Evolutionary conservation across 441 rosid species (phyloP).

Genomic region (Pelargonium citronellum): DNA sequence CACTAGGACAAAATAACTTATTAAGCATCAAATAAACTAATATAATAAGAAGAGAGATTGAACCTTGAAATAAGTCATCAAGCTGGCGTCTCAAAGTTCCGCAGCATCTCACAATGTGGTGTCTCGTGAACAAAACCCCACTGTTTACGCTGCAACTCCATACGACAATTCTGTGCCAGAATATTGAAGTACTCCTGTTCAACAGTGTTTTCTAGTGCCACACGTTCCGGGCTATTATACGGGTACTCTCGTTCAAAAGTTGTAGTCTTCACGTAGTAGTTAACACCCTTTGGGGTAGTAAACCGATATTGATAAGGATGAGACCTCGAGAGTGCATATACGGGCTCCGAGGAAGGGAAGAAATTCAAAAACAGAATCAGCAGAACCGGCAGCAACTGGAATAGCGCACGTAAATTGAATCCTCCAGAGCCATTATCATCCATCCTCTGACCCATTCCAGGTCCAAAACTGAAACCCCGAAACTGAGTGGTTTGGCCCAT

Average conservation of each 20-base stretch:
- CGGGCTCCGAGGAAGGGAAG: slow-evolving; percentile 67
- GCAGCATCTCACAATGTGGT: slow-evolving; percentile 83
- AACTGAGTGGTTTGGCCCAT: slow-evolving; percentile 78
- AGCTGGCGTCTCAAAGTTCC: slow-evolving; percentile 44
- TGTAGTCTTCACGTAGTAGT: slow-evolving; percentile 65
- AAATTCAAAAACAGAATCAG: slow-evolving; percentile 63
- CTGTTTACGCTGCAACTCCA: slow-evolving; percentile 76
- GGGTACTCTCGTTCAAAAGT: slow-evolving; percentile 81
- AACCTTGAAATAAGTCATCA: slow-evolving; percentile 39
- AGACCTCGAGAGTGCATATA: slow-evolving; percentile 58
- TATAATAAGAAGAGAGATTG: slow-evolving; percentile 3
- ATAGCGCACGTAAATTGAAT: slow-evolving; percentile 48
- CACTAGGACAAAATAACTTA: not conserved
- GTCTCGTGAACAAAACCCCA: slow-evolving; percentile 90
- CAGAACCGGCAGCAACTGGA: slow-evolving; percentile 73
- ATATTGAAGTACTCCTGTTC: slow-evolving; percentile 64
- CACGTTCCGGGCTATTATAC: slow-evolving; percentile 36
- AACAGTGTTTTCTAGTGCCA: slow-evolving; percentile 48
- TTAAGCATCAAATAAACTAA: slow-evolving; percentile 1
- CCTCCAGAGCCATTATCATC: slow-evolving; percentile 57
- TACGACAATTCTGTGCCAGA: slow-evolving; percentile 68
- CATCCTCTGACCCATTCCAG: slow-evolving; percentile 49
- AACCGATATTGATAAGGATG: slow-evolving; percentile 68
- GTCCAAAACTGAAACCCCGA: slow-evolving; percentile 55
- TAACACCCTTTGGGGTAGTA: slow-evolving; percentile 61